Percentiles rank a stretch among this genome's conserved stretches.
phyloP scores from a whole-genome alignment of 805 yeast genomes.

The Wickerhamiella occidentalis region DNA sequence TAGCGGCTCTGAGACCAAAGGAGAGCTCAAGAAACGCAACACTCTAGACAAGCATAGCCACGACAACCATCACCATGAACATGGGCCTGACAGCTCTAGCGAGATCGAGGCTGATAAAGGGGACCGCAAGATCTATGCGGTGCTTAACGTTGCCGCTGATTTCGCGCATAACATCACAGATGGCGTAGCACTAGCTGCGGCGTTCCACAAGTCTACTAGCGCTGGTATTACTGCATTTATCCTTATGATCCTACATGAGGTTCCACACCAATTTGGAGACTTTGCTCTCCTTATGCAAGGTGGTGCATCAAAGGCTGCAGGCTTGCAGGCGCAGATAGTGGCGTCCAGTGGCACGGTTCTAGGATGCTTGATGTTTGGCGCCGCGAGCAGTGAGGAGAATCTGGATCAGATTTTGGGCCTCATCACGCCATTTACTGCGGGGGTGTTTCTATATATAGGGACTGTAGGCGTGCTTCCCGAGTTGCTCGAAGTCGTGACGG shows the following conservation, averaged over 20 bases:
- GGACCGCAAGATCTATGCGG: constrained; percentile 32
- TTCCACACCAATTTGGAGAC: constrained; percentile 75
- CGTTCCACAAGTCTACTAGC: constrained; percentile 47
- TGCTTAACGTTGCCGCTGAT: constrained; percentile 56
- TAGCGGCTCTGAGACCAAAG: background rate
- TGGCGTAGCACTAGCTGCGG: constrained; percentile 61
- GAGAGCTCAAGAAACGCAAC: background rate
- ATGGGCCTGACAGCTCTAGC: background rate
- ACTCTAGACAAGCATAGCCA: constrained; percentile 7
- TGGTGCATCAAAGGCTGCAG: constrained; percentile 55
- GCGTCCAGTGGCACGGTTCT: constrained; percentile 53
- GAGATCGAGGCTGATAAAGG: constrained; percentile 12
- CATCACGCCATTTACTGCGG: constrained; percentile 62
- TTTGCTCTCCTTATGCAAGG: constrained; percentile 59
- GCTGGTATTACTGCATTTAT: constrained; percentile 59
- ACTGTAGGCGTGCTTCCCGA: constrained; percentile 69
- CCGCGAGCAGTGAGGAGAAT: constrained; percentile 38
- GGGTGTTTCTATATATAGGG: constrained; percentile 63
- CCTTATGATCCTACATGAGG: constrained; percentile 64
- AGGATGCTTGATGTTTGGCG: constrained; percentile 39
- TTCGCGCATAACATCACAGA: constrained; percentile 66
- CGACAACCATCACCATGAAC: constrained; percentile 16
- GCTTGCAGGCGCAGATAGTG: constrained; percentile 52
- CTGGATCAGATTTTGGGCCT: constrained; percentile 39
- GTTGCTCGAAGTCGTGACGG: constrained; percentile 33